Evolutionary conservation across 108 stramenopile species (phyloP), one percentile per base, ranked within the genome.

Genomic region (Schizochytrium sp.): DNA sequence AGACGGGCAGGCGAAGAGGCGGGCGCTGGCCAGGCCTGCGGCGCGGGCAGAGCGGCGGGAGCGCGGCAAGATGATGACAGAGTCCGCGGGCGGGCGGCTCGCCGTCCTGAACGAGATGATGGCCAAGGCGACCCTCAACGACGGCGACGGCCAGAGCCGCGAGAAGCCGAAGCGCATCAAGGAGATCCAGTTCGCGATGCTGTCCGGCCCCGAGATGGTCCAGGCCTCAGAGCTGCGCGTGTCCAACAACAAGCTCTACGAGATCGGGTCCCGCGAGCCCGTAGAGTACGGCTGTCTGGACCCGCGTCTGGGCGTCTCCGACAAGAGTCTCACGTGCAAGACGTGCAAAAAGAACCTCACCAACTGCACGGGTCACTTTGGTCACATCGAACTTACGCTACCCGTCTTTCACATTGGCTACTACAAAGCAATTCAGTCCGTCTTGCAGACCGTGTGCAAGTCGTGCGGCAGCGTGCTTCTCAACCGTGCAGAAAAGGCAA

Each of bases 351-450:
- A 90, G 16, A 97, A 97, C 91, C 88, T 97, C 55, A 19, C 25
- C 63, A 97, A 98, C 91, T 98, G 98, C 91, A 97, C 97, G 0
- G 99, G 99, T 5, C 98, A 98, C 89, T 99, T 93, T 90, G 99
- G 98, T 0, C 96, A 97, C 93, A 97, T 99, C 88, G 93, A 95
- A 51, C 90, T 99, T 45, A 96, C 97, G 14, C 93, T 99, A 60
- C 99, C 99, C 4, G 97, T 98, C 76, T 99, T 98, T 91, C 98
- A 99, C 93, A 97, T 98, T 76, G 99, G 99, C 5, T 99, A 96
- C 92, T 93, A 98, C 88, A 97, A 97, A 88, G 97, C 97, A 90
- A 98, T 96, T 12, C 92, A 98, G 29, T 92, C 93, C 29, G 69
- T 97, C 4, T 91, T 98, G 63, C 98, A 98, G 91, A 97, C 97